These are phyloP conservation scores for Austropuccinia psidii DNA, from an alignment of 1,284 basidiomycete genomes.

Conservation along the genomic window DNA sequence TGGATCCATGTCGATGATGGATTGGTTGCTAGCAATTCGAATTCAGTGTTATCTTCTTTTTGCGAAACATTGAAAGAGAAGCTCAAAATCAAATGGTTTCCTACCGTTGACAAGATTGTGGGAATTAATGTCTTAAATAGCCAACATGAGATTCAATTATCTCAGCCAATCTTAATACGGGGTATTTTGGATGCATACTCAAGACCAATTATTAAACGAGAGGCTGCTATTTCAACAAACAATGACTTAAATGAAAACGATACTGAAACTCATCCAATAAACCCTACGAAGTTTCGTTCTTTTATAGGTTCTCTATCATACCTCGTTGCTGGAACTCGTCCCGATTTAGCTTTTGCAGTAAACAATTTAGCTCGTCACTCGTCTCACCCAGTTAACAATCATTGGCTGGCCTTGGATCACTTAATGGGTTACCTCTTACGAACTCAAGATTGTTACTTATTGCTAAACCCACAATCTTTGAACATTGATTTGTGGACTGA, in stretches of 20 bases:
- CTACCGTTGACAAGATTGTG: background rate
- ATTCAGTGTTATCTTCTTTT: background rate
- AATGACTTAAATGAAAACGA: background rate
- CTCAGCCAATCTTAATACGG: background rate
- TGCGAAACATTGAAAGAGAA: background rate
- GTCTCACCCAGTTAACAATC: background rate
- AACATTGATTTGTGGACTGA: background rate
- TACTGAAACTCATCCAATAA: background rate
- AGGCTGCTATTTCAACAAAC: background rate
- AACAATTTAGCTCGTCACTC: background rate
- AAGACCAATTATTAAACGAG: background rate
- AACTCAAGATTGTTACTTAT: background rate
- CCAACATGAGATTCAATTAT: background rate
- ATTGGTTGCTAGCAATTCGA: background rate
- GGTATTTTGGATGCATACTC: background rate
- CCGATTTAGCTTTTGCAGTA: background rate
- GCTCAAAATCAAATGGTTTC: background rate
- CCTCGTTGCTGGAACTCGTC: background rate
- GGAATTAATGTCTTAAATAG: background rate
- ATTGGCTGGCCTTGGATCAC: background rate
- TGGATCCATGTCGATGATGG: slow-evolving; percentile 18
- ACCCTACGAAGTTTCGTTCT: background rate
- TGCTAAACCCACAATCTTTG: background rate
- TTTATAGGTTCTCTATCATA: background rate
- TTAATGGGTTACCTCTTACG: background rate